Percentiles rank a stretch among this genome's conserved stretches.
phyloP scores from a whole-genome alignment of 2,329 filamentous ascomycete genomes.

The Lasiodiplodia theobromae region DNA sequence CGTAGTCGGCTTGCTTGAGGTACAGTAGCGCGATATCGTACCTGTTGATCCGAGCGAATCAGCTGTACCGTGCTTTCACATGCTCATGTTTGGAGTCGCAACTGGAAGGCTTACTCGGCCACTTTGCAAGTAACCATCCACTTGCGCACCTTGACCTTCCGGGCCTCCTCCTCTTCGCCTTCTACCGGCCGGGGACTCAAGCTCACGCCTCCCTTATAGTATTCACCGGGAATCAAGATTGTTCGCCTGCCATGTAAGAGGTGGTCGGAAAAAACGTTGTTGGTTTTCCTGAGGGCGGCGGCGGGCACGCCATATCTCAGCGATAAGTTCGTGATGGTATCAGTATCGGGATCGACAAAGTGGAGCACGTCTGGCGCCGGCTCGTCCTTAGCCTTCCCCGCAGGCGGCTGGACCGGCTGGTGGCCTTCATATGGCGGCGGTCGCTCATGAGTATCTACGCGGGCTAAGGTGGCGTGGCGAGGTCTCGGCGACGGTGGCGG shows the following conservation, averaged over 20 bases:
- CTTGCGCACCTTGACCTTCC: constrained; percentile 73
- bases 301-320: constrained; percentile 75
- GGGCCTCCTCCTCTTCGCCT: constrained; percentile 74
- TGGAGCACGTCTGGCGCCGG: constrained; percentile 72
- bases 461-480: constrained; percentile 26
- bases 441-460: constrained; percentile 43
- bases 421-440: constrained; percentile 54
- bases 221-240: constrained; percentile 73
- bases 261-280: constrained; percentile 75
- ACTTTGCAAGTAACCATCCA: constrained; percentile 82
- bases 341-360: constrained; percentile 73
- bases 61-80: not conserved
- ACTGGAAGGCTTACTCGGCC: constrained; percentile 63
- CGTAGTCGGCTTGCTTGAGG: constrained; percentile 72
- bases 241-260: constrained; percentile 73
- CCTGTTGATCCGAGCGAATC: constrained; percentile 43
- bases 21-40: constrained; percentile 78
- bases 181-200: constrained; percentile 75
- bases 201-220: constrained; percentile 71
- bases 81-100: not conserved
- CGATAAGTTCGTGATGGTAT: constrained; percentile 72
- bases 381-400: constrained; percentile 45
- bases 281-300: constrained; percentile 67
- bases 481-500: constrained; percentile 44
- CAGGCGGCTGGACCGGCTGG: constrained; percentile 36